Evolutionary conservation across 2,329 filamentous ascomycete genomes (phyloP).

Genomic region (Cadophora sp.): DNA sequence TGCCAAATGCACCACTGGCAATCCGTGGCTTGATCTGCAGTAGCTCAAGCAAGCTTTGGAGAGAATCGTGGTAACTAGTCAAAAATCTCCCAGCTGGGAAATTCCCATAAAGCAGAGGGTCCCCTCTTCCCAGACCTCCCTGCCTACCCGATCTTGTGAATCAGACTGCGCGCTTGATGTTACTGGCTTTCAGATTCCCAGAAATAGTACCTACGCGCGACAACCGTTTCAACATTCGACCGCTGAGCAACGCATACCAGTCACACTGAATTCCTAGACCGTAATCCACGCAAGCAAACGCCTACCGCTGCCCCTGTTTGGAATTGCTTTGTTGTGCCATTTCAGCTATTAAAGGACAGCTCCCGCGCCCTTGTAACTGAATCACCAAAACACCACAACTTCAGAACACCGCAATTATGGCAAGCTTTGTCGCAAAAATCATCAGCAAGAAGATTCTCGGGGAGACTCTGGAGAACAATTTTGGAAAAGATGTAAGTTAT

Average conservation of each 20-base stretch:
- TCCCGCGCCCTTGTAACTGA: neutral
- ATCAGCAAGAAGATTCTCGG: slow-evolving; percentile 63
- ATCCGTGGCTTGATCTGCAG: slow-evolving; percentile 12
- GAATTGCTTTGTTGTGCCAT: slow-evolving; percentile 22
- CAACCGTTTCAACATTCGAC: slow-evolving; percentile 33
- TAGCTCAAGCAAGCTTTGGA: slow-evolving; percentile 22
- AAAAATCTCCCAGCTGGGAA: slow-evolving; percentile 3
- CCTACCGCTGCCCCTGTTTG: slow-evolving; percentile 24
- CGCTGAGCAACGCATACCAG: slow-evolving; percentile 32
- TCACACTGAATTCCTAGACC: slow-evolving; percentile 28
- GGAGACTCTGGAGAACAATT: slow-evolving; percentile 63
- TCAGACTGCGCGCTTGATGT: slow-evolving; percentile 17
- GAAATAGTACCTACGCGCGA: slow-evolving; percentile 34
- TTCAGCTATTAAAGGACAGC: slow-evolving; percentile 31
- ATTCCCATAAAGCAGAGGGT: slow-evolving; percentile 22
- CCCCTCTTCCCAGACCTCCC: slow-evolving; percentile 2
- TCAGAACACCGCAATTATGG: slow-evolving; percentile 52
- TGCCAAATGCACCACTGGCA: slow-evolving; percentile 12
- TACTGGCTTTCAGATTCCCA: slow-evolving; percentile 6
- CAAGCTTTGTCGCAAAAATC: slow-evolving; percentile 59
- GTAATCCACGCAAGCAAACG: slow-evolving; percentile 29
- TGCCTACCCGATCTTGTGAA: slow-evolving; percentile 13
- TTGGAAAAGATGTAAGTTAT: slow-evolving; percentile 59
- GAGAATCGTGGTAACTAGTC: neutral
- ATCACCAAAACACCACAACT: neutral